These are phyloP conservation scores for Cyberlindnera sargentensis DNA, from an alignment of 805 yeast species.

Conservation along the genomic window DNA sequence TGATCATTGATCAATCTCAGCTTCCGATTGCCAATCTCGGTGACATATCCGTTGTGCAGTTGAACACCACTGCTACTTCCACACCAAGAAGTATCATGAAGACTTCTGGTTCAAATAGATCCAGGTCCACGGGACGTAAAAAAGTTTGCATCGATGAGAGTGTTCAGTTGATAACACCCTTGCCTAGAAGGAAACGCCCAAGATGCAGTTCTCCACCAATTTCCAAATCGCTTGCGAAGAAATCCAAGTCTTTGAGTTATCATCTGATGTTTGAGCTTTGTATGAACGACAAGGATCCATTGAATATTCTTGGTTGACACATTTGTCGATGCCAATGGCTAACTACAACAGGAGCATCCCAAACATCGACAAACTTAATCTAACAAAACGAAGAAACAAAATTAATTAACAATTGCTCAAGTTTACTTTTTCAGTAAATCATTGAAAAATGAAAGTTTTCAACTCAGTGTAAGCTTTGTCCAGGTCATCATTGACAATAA, in stretches of 20 bases:
- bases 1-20: neutral
- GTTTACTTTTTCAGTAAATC: conserved; percentile 6
- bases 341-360: neutral
- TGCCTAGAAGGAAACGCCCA: neutral
- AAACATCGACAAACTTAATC: neutral
- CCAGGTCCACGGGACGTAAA: neutral
- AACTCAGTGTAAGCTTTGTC: conserved; percentile 82
- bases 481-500: conserved; percentile 85
- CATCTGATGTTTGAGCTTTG: neutral
- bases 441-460: conserved; percentile 62
- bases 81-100: conserved; percentile 9
- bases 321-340: too few species aligned
- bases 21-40: conserved; percentile 4
- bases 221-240: neutral
- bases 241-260: neutral
- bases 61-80: conserved; percentile 1
- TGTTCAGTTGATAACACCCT: conserved; percentile 5
- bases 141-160: conserved; percentile 15
- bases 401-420: too few species aligned
- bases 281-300: conserved; percentile 15
- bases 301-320: conserved; percentile 3
- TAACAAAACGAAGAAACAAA: neutral
- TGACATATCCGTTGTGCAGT: conserved; percentile 4
- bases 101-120: neutral
- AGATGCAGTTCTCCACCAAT: neutral